Evolutionary conservation across 176 grass and related monocot species (phyloP).

Genomic region (Triticum monococcum): DNA sequence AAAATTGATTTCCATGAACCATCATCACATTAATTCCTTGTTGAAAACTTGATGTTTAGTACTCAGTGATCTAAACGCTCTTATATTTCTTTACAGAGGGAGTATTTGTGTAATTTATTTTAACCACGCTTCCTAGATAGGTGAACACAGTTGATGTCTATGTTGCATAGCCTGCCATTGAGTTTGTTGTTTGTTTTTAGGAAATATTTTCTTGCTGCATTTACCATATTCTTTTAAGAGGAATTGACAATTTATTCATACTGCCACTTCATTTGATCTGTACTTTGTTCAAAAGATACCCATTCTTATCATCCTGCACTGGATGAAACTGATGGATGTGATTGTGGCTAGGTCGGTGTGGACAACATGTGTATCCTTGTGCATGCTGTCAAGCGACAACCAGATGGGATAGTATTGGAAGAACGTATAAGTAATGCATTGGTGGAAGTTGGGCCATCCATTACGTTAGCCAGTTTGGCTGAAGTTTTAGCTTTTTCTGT

Average conservation of each 20-base stretch:
- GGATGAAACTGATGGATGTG: constrained; percentile 31
- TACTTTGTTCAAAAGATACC: constrained; percentile 19
- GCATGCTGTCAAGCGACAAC: constrained; percentile 89
- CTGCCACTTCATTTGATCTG: constrained; percentile 15
- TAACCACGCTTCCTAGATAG: not conserved
- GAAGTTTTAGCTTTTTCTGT: constrained; percentile 93
- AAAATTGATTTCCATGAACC: not conserved
- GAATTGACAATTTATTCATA: constrained; percentile 21
- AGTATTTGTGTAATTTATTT: not conserved
- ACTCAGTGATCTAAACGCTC: too few relatives aligned
- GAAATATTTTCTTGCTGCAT: constrained; percentile 23
- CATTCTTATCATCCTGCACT: constrained; percentile 17
- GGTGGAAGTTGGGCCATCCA: constrained; percentile 96
- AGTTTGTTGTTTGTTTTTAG: not conserved
- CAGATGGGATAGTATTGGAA: constrained; percentile 63
- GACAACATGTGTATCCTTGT: constrained; percentile 99
- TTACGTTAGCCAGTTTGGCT: constrained; percentile 89
- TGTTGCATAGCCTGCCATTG: not conserved
- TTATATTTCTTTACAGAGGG: too few relatives aligned
- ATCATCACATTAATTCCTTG: not conserved
- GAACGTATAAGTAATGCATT: constrained; percentile 67
- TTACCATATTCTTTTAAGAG: not conserved
- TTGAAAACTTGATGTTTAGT: constrained; percentile 4
- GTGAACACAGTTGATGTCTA: constrained; percentile 19
- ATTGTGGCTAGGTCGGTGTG: constrained; percentile 75